Percentiles rank a stretch among this genome's conserved stretches.
phyloP scores from a whole-genome alignment of 129 eudicot species.

The Apium graveolens region DNA sequence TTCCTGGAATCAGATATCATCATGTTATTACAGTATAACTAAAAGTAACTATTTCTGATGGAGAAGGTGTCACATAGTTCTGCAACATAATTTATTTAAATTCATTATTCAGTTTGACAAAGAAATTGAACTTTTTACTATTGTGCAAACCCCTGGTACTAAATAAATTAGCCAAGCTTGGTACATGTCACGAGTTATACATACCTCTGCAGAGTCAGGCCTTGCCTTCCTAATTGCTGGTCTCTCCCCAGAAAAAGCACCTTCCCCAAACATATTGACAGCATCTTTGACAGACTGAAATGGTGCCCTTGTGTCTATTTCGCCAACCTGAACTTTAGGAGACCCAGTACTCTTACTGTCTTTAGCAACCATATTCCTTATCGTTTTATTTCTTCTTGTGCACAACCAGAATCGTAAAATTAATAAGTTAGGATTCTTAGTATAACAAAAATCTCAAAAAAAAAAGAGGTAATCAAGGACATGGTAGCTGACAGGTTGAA shows the following conservation, averaged over 20 bases:
- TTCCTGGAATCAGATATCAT: not conserved
- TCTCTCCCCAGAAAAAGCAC: constrained; percentile 69
- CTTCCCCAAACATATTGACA: constrained; percentile 86
- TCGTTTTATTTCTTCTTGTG: not conserved
- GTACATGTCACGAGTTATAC: not conserved
- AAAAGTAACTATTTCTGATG: not conserved
- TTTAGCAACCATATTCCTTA: constrained; percentile 53
- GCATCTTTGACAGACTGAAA: constrained; percentile 98
- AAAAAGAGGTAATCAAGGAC: not conserved
- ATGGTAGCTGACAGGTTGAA: not conserved
- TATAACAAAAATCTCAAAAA: not conserved
- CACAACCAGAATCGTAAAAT: not conserved
- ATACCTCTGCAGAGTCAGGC: constrained; percentile 81
- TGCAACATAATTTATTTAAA: too few species aligned
- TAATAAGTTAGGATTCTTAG: not conserved
- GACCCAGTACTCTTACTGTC: constrained; percentile 59
- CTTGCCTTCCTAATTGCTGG: constrained; percentile 60
- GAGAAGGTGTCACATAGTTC: not conserved
- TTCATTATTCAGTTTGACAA: not conserved
- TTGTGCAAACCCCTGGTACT: not conserved
- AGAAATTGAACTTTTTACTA: not conserved
- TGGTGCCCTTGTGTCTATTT: constrained; percentile 93
- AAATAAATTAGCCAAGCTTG: not conserved
- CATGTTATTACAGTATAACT: not conserved
- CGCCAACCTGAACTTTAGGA: constrained; percentile 74